Conservation (phyloP, 2,329 filamentous ascomycete species). For the Cyphellophora attinorum region DNA sequence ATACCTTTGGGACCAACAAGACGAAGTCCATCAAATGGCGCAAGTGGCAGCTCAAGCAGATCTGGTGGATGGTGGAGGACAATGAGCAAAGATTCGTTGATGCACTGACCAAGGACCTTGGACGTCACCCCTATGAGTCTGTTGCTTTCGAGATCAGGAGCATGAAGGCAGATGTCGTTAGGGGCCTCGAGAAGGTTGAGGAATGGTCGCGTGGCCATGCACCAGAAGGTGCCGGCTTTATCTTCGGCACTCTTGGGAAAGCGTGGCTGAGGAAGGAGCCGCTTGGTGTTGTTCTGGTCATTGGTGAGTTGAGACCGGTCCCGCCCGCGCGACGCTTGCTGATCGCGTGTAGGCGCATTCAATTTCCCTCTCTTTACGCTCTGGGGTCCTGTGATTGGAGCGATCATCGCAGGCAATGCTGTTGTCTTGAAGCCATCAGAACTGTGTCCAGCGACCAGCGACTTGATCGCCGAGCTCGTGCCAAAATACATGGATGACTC, state of each 20-base stretch:
- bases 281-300: slow-evolving; percentile 34
- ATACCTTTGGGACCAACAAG: slow-evolving; percentile 22
- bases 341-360: slow-evolving; percentile 27
- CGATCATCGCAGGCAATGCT: slow-evolving; percentile 34
- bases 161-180: slow-evolving; percentile 27
- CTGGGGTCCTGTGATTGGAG: slow-evolving; percentile 31
- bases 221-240: slow-evolving; percentile 17
- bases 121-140: slow-evolving; percentile 26
- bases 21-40: slow-evolving; percentile 31
- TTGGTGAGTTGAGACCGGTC: slow-evolving; percentile 20
- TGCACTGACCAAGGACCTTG: slow-evolving; percentile 26
- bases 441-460: slow-evolving; percentile 24
- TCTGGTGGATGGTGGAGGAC: slow-evolving; percentile 34
- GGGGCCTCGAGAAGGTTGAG: slow-evolving; percentile 29
- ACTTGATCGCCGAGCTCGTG: slow-evolving; percentile 30
- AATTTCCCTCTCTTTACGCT: slow-evolving; percentile 35
- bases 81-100: slow-evolving; percentile 25
- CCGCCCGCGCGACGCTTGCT: neutral
- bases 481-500: slow-evolving; percentile 32
- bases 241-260: slow-evolving; percentile 23
- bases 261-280: slow-evolving; percentile 33
- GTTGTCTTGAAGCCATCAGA: slow-evolving; percentile 39
- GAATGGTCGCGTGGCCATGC: slow-evolving; percentile 29
- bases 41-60: slow-evolving; percentile 32
- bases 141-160: slow-evolving; percentile 22